phyloP scores from a whole-genome alignment of 805 yeast species.

The Pichia pseudocactophila region DNA sequence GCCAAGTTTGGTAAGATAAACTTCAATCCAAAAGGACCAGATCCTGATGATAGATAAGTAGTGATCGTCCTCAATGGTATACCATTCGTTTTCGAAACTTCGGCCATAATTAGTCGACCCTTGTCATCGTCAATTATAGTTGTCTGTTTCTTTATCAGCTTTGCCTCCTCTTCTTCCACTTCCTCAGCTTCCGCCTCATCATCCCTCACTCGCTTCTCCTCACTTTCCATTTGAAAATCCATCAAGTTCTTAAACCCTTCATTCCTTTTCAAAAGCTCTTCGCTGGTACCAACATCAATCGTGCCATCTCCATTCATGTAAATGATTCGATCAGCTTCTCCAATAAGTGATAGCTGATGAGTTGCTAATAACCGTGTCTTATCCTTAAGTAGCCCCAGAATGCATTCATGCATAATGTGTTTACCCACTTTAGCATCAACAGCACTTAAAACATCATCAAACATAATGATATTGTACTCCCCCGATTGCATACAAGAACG shows the following conservation, averaged over 20 bases:
- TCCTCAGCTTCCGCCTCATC: constrained; percentile 25
- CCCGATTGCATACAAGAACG: constrained; percentile 21
- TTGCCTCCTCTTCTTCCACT: constrained; percentile 14
- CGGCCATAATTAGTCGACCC: constrained; percentile 27
- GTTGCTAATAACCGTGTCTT: constrained; percentile 73
- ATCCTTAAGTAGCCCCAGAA: constrained; percentile 42
- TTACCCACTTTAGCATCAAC: constrained; percentile 85
- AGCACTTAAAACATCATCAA: constrained; percentile 78
- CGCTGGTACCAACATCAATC: constrained; percentile 50
- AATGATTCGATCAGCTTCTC: constrained; percentile 57
- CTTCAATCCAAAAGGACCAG: constrained; percentile 35
- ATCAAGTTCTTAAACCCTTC: constrained; percentile 42
- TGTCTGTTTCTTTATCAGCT: constrained; percentile 17
- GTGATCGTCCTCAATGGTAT: constrained; percentile 40
- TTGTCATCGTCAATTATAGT: constrained; percentile 21
- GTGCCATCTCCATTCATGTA: constrained; percentile 57
- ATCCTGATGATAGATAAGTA: constrained; percentile 45
- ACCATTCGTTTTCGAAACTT: constrained; percentile 26
- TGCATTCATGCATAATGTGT: constrained; percentile 63
- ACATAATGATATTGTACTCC: constrained; percentile 52
- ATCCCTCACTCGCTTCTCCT: constrained; percentile 1
- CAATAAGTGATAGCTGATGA: constrained; percentile 67
- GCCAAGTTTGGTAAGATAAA: constrained; percentile 19
- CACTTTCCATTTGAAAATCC: constrained; percentile 27
- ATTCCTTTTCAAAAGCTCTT: constrained; percentile 40